These are phyloP conservation scores for Cladosporium sp. DNA, from an alignment of 2,329 filamentous ascomycete species.

Conservation along the genomic window DNA sequence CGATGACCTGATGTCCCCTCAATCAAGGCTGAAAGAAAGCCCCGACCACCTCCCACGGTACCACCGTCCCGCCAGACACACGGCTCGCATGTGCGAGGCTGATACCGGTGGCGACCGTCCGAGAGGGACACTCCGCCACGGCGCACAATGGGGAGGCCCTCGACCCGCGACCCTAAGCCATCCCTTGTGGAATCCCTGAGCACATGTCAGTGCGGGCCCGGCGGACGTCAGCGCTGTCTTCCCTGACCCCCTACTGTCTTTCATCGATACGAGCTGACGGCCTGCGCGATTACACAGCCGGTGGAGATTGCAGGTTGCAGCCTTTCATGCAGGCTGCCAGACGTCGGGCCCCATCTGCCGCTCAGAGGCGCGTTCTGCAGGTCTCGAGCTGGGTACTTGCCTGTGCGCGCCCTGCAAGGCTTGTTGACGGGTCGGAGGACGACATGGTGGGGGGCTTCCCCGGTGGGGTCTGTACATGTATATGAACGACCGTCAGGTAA, in stretches of 20 bases:
- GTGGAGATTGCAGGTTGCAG: conserved; percentile 11
- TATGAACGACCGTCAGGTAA: too few relatives aligned
- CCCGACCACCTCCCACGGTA: conserved; percentile 1
- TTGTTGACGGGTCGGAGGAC: neutral
- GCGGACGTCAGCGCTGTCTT: neutral
- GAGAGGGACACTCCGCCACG: conserved; percentile 4
- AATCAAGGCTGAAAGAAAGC: conserved; percentile 1
- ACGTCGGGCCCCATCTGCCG: conserved; percentile 5
- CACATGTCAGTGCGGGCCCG: too few relatives aligned
- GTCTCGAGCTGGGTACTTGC: conserved; percentile 7
- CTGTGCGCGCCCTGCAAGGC: conserved; percentile 12
- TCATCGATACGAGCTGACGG: conserved; percentile 1
- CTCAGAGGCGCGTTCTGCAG: conserved; percentile 9
- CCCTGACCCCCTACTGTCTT: conserved; percentile 1
- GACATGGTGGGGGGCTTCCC: too few relatives aligned
- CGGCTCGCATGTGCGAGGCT: conserved; percentile 10
- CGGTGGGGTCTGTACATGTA: neutral
- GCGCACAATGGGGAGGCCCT: neutral
- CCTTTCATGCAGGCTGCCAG: conserved; percentile 13
- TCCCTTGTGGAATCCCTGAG: conserved; percentile 15
- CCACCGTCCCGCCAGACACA: conserved; percentile 7
- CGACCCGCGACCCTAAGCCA: neutral
- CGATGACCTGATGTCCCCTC: too few relatives aligned
- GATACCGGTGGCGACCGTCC: neutral
- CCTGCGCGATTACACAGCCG: conserved; percentile 8